phyloP scores from a whole-genome alignment of 2,329 filamentous ascomycete genomes.

The Nemania diffusa region DNA sequence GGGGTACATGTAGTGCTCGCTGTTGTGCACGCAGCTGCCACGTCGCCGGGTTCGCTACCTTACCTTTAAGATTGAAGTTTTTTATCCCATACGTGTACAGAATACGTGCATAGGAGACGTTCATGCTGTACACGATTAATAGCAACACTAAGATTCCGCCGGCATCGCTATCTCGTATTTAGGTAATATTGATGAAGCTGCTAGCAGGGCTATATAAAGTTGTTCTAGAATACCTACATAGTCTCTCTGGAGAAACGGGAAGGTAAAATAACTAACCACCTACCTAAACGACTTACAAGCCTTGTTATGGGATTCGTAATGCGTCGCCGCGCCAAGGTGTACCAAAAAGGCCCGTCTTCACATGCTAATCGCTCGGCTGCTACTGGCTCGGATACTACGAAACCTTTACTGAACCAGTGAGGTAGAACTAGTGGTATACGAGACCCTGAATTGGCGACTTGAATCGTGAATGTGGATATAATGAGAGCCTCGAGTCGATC shows the following conservation, averaged over 20 bases:
- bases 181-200: background rate
- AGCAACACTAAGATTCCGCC: background rate
- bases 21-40: constrained; percentile 4
- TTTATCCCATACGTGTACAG: background rate
- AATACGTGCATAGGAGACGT: background rate
- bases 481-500: constrained; percentile 30
- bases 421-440: background rate
- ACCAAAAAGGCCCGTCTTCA: constrained; percentile 3
- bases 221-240: constrained; percentile 8
- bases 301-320: background rate
- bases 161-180: background rate
- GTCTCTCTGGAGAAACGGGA: background rate
- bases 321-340: background rate
- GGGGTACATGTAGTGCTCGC: constrained; percentile 11
- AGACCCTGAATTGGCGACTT: constrained; percentile 30
- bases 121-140: background rate
- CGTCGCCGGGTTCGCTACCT: constrained; percentile 2
- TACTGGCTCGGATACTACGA: background rate
- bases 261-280: background rate
- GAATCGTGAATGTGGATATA: constrained; percentile 29
- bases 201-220: background rate
- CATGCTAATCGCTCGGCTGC: constrained; percentile 4
- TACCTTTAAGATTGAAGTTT: background rate
- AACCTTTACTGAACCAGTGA: background rate
- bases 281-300: too few relatives aligned